Conservation (phyloP, 192 early-diverging fungal species). For the Coemansia sp. region DNA sequence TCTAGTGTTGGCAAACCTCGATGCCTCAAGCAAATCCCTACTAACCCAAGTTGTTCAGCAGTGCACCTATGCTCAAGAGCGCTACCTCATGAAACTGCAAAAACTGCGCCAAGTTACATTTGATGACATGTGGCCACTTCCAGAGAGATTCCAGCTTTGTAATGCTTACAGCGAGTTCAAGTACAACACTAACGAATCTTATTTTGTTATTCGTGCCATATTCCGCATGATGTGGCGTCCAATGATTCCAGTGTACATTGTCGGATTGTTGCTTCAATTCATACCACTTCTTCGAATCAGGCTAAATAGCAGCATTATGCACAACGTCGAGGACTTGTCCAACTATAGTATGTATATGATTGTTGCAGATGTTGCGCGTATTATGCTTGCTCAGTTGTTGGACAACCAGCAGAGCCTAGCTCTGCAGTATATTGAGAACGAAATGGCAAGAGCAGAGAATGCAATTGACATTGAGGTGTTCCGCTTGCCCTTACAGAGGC, state of each 20-base stretch:
- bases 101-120: too few relatives aligned
- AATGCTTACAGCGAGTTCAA: conserved; percentile 12
- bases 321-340: conserved; percentile 20
- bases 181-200: conserved; percentile 26
- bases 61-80: too few relatives aligned
- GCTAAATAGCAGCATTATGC: conserved; percentile 13
- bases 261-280: conserved; percentile 7
- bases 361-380: background rate
- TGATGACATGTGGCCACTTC: too few relatives aligned
- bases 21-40: background rate
- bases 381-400: conserved; percentile 8
- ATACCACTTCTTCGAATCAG: background rate
- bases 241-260: conserved; percentile 27
- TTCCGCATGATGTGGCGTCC: conserved; percentile 32
- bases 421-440: too few relatives aligned
- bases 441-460: too few relatives aligned
- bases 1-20: background rate
- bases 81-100: too few relatives aligned
- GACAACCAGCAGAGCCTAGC: background rate
- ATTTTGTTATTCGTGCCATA: conserved; percentile 44
- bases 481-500: conserved; percentile 20
- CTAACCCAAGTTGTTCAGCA: background rate
- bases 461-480: conserved; percentile 14
- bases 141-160: too few relatives aligned
- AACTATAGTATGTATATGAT: conserved; percentile 24